Evolutionary conservation across 306 rosid genomes (phyloP), one percentile per base, ranked within the genome.

Genomic region (Vigna reflexopilosa): DNA sequence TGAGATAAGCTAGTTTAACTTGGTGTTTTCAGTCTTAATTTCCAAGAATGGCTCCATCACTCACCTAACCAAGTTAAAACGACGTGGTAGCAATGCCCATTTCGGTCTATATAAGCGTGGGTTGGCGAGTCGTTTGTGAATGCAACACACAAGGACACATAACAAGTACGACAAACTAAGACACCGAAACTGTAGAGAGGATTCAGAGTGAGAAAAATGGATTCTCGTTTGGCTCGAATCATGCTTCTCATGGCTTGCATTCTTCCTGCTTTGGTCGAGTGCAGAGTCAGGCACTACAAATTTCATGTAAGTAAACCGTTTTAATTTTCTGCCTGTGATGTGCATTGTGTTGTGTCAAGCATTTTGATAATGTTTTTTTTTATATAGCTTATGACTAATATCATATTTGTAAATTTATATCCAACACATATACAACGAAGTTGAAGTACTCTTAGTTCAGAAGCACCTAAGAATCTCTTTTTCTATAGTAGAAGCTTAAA

Each of bases 11-110:
- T 56, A 16, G 62, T 81, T 71, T 26, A 4, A 28, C 57, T 73
- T 70, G 78, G 45, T 65, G 14, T 62, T n/a, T 42, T 82, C 8
- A 73, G 77, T 72, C 90, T 93, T 87, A 80, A 58, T 70, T 68
- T 68, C 76, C 55, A 90, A 88, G 89, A 85, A 74, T 87, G 65
- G 56, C 19, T 15, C 68, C 54, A 73, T 72, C 81, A 77, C 81
- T 87, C 88, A 94, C 98, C 98, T 90, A 92, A 94, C 89, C 69
- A 72, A 66, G 79, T 58, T 79, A 94, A 88, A 91, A 90, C 85
- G 97, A 94, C 98, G 76, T 84, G 58, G 86, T 85, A 88, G 83
- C 98, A 70, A 75, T 78, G 87, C 72, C 61, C 38, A 26, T 72
- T 30, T 73, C 16, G 62, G 55, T 61, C 83, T 92, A 86, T 94